Conservation (phyloP, 192 early-diverging fungal genomes). For the Rhizophagus prolifer region DNA sequence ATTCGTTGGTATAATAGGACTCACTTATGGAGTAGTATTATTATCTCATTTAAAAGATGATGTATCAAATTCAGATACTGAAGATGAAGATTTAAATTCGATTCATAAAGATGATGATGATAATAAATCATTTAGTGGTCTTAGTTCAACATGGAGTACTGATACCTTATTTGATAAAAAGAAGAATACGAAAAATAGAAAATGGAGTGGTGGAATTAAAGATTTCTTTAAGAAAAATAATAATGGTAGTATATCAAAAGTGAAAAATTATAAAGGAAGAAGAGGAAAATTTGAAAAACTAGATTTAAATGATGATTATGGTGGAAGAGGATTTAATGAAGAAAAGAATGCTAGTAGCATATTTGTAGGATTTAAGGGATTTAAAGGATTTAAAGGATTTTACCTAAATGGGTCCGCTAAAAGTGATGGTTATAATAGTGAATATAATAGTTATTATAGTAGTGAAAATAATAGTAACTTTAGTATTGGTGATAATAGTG, state of each 20-base stretch:
- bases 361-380: not conserved
- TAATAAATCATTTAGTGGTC: not conserved
- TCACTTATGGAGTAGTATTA: slow-evolving; percentile 54
- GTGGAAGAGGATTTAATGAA: no score
- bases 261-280: not conserved
- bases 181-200: not conserved
- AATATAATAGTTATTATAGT: not conserved
- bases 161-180: not conserved
- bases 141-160: not conserved
- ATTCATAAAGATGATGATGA: not conserved
- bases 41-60: slow-evolving; percentile 46
- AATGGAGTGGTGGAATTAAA: not conserved
- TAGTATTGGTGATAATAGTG: not conserved
- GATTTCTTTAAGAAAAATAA: not conserved
- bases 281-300: not conserved
- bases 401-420: not conserved
- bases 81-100: not conserved
- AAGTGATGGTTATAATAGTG: not conserved
- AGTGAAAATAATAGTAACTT: not conserved
- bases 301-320: not conserved
- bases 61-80: not conserved
- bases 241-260: not conserved
- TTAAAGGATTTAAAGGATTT: not conserved
- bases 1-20: slow-evolving; percentile 45
- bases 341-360: not conserved